Conservation (phyloP, 441 rosid genomes). For the Viola pubescens region DNA sequence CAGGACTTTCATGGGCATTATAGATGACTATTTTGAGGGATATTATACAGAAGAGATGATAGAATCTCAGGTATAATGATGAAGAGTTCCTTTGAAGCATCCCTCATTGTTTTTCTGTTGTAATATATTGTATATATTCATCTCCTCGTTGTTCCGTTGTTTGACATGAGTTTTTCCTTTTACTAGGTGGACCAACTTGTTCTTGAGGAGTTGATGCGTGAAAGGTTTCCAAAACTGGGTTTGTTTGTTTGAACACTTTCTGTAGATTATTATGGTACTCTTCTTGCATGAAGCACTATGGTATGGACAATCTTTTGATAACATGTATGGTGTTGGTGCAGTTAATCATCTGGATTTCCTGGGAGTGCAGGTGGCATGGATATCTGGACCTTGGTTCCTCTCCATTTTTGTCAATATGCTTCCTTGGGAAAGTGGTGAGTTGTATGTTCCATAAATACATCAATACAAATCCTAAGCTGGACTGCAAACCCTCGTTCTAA, state of each 20-base stretch:
- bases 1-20: constrained; percentile 84
- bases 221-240: constrained; percentile 97
- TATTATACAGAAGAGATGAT: constrained; percentile 97
- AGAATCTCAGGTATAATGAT: constrained; percentile 81
- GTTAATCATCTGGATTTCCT: constrained; percentile 97
- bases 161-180: constrained; percentile 11
- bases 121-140: constrained; percentile 5
- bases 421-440: constrained; percentile 99
- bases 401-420: constrained; percentile 98
- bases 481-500: constrained; percentile 5
- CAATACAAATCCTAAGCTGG: neutral
- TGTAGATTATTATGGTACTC: constrained; percentile 11
- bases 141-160: neutral
- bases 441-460: constrained; percentile 27
- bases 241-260: constrained; percentile 24
- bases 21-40: constrained; percentile 92
- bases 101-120: constrained; percentile 6
- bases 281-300: constrained; percentile 20
- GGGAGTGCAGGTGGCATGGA: constrained; percentile 99
- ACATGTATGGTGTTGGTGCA: constrained; percentile 51
- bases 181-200: constrained; percentile 95
- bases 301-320: constrained; percentile 25
- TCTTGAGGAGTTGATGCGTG: constrained; percentile 91
- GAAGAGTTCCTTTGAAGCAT: constrained; percentile 4
- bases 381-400: constrained; percentile 97